Evolutionary conservation across 345 rosid genomes (phyloP).

Genomic region (Sisymbrium irio): DNA sequence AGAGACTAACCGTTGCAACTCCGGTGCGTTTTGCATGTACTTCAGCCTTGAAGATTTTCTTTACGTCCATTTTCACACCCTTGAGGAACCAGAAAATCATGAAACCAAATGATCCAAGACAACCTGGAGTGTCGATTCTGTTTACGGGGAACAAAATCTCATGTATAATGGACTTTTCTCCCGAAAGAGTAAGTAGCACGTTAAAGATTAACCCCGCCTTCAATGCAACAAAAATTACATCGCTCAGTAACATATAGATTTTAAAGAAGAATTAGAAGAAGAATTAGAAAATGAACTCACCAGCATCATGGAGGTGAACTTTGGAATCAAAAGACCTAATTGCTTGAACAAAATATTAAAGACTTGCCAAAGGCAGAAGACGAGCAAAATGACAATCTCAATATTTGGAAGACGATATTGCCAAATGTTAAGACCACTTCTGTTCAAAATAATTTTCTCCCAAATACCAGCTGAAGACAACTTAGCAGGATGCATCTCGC

Average conservation of each 20-base stretch:
- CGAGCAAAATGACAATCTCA: conserved; percentile 5
- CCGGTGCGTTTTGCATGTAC: conserved; percentile 30
- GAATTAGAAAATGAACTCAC: conserved; percentile 10
- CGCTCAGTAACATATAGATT: background rate
- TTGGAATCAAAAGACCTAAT: conserved; percentile 17
- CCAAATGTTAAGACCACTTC: conserved; percentile 3
- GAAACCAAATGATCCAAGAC: too few species aligned
- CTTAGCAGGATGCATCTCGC: conserved; percentile 28
- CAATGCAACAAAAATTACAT: background rate
- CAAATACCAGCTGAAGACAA: conserved; percentile 29
- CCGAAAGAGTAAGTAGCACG: background rate
- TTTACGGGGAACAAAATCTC: conserved; percentile 2
- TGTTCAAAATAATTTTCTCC: background rate
- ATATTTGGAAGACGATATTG: conserved; percentile 26
- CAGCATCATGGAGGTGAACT: conserved; percentile 31
- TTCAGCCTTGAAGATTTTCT: conserved; percentile 17
- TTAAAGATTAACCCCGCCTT: conserved; percentile 25
- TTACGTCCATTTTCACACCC: background rate
- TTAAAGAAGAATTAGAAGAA: background rate
- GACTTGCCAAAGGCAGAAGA: conserved; percentile 24
- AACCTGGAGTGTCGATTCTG: too few species aligned
- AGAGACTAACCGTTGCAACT: conserved; percentile 20
- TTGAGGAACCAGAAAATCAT: too few species aligned
- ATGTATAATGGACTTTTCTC: background rate
- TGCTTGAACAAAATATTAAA: conserved; percentile 17